Evolutionary conservation across 805 yeast genomes (phyloP).

Genomic region (Ogataea paradorogensis): DNA sequence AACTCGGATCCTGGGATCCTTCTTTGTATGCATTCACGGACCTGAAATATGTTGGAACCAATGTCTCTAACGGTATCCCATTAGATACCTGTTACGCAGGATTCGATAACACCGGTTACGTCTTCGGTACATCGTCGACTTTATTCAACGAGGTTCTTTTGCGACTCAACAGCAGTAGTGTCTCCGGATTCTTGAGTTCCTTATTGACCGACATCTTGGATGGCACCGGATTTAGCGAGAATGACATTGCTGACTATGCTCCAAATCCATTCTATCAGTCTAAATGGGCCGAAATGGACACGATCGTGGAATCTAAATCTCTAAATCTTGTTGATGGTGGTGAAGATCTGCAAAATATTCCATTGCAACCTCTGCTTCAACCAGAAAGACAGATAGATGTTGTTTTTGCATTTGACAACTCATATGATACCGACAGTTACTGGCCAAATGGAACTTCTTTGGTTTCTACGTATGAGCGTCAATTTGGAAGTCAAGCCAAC

Average conservation of each 20-base stretch:
- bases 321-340: conserved; percentile 76
- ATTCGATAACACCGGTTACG: conserved; percentile 77
- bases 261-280: conserved; percentile 70
- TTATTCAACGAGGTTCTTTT: conserved; percentile 68
- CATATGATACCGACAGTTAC: conserved; percentile 54
- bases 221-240: conserved; percentile 42
- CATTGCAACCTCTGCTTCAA: conserved; percentile 62
- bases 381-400: conserved; percentile 60
- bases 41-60: conserved; percentile 67
- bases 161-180: conserved; percentile 52
- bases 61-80: conserved; percentile 58
- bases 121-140: conserved; percentile 81
- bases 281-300: conserved; percentile 34
- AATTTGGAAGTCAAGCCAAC: conserved; percentile 49
- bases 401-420: conserved; percentile 62
- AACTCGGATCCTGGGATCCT: conserved; percentile 89
- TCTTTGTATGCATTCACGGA: conserved; percentile 63
- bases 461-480: conserved; percentile 55
- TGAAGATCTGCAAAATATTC: conserved; percentile 70
- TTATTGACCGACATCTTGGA: conserved; percentile 44
- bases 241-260: conserved; percentile 65
- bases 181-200: conserved; percentile 45
- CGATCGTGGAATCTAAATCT: conserved; percentile 39
- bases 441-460: conserved; percentile 74
- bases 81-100: conserved; percentile 56